Evolutionary conservation across 2,329 filamentous ascomycete species (phyloP), one percentile per base, ranked within the genome.

Genomic region (Ilyonectria mors-panacis): DNA sequence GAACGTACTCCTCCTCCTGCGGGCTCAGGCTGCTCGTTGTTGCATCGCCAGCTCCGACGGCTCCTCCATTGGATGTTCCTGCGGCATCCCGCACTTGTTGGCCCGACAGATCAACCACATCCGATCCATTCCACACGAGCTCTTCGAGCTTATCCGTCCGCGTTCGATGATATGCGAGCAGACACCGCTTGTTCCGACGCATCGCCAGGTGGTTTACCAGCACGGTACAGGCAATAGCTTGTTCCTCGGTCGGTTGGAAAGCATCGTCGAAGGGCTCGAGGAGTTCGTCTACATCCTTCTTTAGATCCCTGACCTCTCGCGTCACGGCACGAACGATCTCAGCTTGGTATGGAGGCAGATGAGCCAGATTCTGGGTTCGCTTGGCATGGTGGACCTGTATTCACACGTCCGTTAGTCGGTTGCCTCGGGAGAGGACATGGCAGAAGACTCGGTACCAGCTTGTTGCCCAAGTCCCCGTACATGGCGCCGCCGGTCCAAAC

Each of bases 1-100:
- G 88, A 64, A 97, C 93, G 77, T 98, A 99, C 75, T 98, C 96
- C 80, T 98, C 95, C 80, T 99, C 96, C 79, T 98, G 95, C 0
- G 96, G 95, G 75, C 94, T 97, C 66, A 98, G 84, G 76, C 93
- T 95, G 83, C 92, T 95, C 66, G 90, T 90, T 23, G 83, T 84
- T 30, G 81, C 84, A 61, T 89, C 86, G 10, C 82, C 83, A 64
- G 82, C 82, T 4, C 81, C 78, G 23, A 66, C 66, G 4, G 68
- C 66, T 68, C 70, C 79, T 70, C 75, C 81, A 65, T 74, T 81
- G 57, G 70, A 73, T 50, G 72, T 74, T 19, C 79, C 77, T 45
- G 77, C 73, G 17, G 77, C 76, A 59, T 85, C 81, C 63, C 81
- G 81, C 64, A 84, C 80, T 77, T 89, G 88, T 73, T 90, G 87